Evolutionary conservation across 352 stramenopile species (phyloP), one percentile per base, ranked within the genome.

Genomic region (Plasmopara halstedii): DNA sequence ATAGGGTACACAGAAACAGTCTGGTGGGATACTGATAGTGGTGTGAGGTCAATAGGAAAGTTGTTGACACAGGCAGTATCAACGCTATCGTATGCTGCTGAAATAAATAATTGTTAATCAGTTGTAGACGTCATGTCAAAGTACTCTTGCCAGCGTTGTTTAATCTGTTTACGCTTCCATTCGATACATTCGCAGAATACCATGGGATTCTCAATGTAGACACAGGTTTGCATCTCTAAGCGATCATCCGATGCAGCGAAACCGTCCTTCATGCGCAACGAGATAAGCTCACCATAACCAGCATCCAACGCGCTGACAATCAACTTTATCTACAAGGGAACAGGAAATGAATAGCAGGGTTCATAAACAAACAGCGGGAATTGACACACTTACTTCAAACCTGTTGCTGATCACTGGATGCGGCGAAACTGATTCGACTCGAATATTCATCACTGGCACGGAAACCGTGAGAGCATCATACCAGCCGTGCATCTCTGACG

Each of bases 371-470:
- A 42, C 20, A 42, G 14, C 34, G 9, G 29, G 6, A 19, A 26
- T 56, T 19, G 33, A 44, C 13, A 39, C 18, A 46, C 49, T 9
- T 51, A 51, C 42, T 36, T 58, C 23, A 42, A 52, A 56, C 50
- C 52, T 46, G 52, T 25, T 51, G 2, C 34, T 29, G 26, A 45
- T 40, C 34, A 48, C 45, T 6, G 31, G 35, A 14, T 11, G 3
- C 39, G 41, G 31, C 27, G 25, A 51, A 4, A 20, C 10, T 35
- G 52, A 52, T 25, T 60, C 41, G n/a, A 55, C 39, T 7, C 17
- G 47, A 47, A 56, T 52, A n/a, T 61, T 56, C 41, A 55, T 56
- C 11, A 32, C 6, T 35, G 52, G 52, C 32, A 56, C 34, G 2
- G 21, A n/a, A 48, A 40, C 33, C 23, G n/a, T 39, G 7, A 41